Base-by-base conservation (phyloP, 805 yeast species). In the Saturnispora saitoi region DNA sequence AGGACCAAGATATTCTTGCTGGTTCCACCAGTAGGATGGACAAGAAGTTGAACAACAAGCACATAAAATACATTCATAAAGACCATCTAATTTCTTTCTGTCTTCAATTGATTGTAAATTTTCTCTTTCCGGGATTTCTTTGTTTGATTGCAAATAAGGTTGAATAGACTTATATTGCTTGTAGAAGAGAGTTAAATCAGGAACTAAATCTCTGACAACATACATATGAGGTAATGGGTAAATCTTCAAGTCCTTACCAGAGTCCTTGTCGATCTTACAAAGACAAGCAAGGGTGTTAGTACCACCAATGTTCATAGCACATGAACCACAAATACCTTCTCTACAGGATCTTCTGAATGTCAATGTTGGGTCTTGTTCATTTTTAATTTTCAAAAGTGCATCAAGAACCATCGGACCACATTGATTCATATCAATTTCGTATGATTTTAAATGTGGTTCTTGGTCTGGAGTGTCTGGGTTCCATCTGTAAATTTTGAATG, bases 21-120 rank as follows among this genome's bases (percentile, higher is more conserved):
- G 96, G 73, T 93, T 93, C 99, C 99, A 93, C 99, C 99, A 93
- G 78, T 93, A 93, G 3, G 98, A 90, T 48, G 99, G 99, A 75
- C 99, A 93, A 17, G 98, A 83, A 46, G 99, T 93, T 32, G 97
- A 90, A 71, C 99, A 91, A 73, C 99, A 90, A 10, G 99, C 99
- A 75, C 99, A 91, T 65, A 91, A 75, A 62, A 91, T 91, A 76
- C 99, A 91, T 73, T 91, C 98, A 73, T 91, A 91, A 58, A 93
- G 72, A 49, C 99, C 99, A 68, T 93, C 98, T 64, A 91, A 77
- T 73, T 93, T 93, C 71, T 84, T 87, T 72, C 99, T 83, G 73
- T 93, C 99, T 56, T 75, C 95, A 55, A 87, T 78, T 58, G 87
- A 75, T 74, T 93, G 99, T 62, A 87, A 76, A 68, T 86, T 86